Conservation (phyloP, 2,329 filamentous ascomycete species). For the Colletotrichum kahawae region DNA sequence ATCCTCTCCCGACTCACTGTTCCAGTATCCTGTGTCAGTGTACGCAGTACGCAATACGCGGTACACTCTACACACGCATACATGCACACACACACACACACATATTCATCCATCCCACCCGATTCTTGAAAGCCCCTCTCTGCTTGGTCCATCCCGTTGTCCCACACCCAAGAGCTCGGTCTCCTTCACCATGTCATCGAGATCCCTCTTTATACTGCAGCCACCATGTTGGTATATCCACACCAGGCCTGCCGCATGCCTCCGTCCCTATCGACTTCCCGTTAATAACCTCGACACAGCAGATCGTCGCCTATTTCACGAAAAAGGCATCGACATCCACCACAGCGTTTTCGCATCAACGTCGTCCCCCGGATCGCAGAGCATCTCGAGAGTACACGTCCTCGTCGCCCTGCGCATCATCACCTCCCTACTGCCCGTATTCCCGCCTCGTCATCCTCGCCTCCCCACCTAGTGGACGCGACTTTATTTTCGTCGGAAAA, state of each 20-base stretch:
- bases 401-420: not conserved
- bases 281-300: not conserved
- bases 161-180: constrained; percentile 24
- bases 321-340: not conserved
- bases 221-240: constrained; percentile 23
- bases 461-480: not conserved
- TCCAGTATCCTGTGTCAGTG: not conserved
- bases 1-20: constrained; percentile 1
- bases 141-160: constrained; percentile 22
- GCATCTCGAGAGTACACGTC: not conserved
- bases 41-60: not conserved
- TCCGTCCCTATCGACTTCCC: not conserved
- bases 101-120: constrained; percentile 11
- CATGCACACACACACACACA: not conserved
- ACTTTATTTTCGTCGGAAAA: not conserved
- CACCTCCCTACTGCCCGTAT: not conserved
- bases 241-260: constrained; percentile 12
- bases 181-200: constrained; percentile 24
- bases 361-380: not conserved
- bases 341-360: not conserved
- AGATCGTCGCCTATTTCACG: not conserved
- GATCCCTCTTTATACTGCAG: constrained; percentile 16
- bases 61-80: not conserved
- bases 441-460: not conserved
- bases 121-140: constrained; percentile 18